These are phyloP conservation scores for Beauveria medogensis DNA, from an alignment of 2,329 filamentous ascomycete species.

Conservation along the genomic window DNA sequence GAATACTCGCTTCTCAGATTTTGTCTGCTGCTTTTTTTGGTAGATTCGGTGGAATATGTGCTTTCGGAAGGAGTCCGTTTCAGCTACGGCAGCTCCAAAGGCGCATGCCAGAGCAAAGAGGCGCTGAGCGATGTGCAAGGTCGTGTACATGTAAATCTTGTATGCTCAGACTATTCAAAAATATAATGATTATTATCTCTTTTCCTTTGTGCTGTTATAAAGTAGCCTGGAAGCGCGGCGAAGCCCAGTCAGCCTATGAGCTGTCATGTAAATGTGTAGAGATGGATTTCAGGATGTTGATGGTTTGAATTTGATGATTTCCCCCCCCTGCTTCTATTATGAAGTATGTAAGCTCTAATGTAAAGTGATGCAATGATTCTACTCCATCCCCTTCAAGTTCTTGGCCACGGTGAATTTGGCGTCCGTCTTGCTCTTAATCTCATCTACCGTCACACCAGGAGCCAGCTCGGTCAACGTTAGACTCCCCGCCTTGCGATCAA, in stretches of 20 bases:
- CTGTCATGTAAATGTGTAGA: too few species aligned
- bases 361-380: not conserved
- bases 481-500: constrained; percentile 52
- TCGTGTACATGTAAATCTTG: too few species aligned
- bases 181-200: too few species aligned
- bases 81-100: not conserved
- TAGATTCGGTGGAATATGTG: not conserved
- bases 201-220: too few species aligned
- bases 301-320: too few species aligned
- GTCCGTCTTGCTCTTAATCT: constrained; percentile 61
- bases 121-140: not conserved
- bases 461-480: constrained; percentile 64
- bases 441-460: constrained; percentile 58
- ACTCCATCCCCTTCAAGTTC: constrained; percentile 42
- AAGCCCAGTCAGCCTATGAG: too few species aligned
- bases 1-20: not conserved
- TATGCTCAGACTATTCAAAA: too few species aligned
- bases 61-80: not conserved
- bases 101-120: not conserved
- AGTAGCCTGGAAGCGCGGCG: too few species aligned
- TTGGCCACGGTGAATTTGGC: constrained; percentile 58
- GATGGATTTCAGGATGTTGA: too few species aligned
- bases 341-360: too few species aligned
- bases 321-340: too few species aligned
- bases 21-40: not conserved